These are phyloP conservation scores for Metschnikowia baotianmanensis DNA, from an alignment of 805 yeast species.

Conservation along the genomic window DNA sequence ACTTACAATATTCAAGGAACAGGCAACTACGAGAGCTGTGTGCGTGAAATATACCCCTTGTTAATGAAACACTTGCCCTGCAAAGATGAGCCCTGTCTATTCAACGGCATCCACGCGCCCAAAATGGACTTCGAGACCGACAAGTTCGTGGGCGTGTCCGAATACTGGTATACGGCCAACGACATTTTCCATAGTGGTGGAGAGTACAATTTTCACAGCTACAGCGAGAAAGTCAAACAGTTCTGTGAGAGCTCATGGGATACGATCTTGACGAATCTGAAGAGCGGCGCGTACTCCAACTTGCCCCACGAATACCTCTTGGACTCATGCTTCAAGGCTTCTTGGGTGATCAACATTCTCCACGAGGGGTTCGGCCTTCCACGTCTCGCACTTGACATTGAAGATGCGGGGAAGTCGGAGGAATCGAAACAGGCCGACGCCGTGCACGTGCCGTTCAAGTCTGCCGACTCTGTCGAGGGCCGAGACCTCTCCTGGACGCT, in stretches of 20 bases:
- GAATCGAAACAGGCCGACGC: constrained; percentile 22
- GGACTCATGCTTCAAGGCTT: constrained; percentile 89
- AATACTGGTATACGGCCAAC: constrained; percentile 96
- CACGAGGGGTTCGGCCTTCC: constrained; percentile 95
- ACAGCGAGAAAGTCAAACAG: constrained; percentile 60
- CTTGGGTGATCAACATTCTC: constrained; percentile 86
- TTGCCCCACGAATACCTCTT: constrained; percentile 52
- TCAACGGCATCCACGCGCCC: constrained; percentile 95
- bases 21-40: constrained; percentile 77
- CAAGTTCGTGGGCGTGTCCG: constrained; percentile 90
- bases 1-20: constrained; percentile 60
- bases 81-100: constrained; percentile 82
- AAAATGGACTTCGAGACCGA: constrained; percentile 73
- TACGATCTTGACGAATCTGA: constrained; percentile 45
- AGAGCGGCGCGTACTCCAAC: constrained; percentile 56
- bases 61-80: constrained; percentile 80
- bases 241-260: constrained; percentile 82
- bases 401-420: constrained; percentile 26
- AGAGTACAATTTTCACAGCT: constrained; percentile 71
- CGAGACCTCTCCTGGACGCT: constrained; percentile 93
- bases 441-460: constrained; percentile 65
- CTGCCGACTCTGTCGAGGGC: constrained; percentile 77
- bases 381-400: constrained; percentile 52
- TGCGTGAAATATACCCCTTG: constrained; percentile 70
- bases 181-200: constrained; percentile 90